Evolutionary conservation across 352 stramenopile genomes (phyloP).

Genomic region (Globisporangium paroecandrum): DNA sequence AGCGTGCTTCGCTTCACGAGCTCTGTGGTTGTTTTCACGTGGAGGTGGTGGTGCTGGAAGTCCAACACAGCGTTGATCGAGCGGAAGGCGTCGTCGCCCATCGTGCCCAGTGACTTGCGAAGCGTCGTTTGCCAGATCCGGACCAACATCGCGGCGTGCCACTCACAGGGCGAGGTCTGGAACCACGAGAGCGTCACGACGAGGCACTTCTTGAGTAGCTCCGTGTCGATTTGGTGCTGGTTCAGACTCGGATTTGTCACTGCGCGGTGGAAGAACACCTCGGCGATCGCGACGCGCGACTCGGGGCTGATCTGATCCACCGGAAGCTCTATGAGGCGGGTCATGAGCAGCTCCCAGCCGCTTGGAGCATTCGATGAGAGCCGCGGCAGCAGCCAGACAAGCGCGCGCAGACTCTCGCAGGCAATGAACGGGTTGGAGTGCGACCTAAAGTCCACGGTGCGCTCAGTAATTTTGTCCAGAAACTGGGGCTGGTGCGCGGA

Average conservation of each 20-base stretch:
- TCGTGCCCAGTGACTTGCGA: constrained; percentile 30
- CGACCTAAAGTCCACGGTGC: constrained; percentile 34
- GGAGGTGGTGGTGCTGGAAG: constrained; percentile 36
- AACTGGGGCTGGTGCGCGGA: constrained; percentile 47
- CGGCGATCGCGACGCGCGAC: constrained; percentile 49
- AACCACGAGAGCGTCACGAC: constrained; percentile 60
- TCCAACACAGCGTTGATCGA: constrained; percentile 53
- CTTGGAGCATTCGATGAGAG: constrained; percentile 12
- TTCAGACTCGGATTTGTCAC: constrained; percentile 40
- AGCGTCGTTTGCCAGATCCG: constrained; percentile 61
- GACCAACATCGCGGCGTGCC: constrained; percentile 57
- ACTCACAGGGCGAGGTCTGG: constrained; percentile 49
- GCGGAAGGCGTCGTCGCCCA: constrained; percentile 46
- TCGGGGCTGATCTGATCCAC: constrained; percentile 45
- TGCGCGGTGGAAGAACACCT: constrained; percentile 59
- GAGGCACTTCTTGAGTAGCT: constrained; percentile 47
- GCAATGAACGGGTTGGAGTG: constrained; percentile 55
- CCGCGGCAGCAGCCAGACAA: constrained; percentile 73
- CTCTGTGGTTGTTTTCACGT: constrained; percentile 23
- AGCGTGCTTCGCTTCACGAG: constrained; percentile 56
- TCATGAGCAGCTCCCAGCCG: constrained; percentile 42
- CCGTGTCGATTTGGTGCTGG: constrained; percentile 36
- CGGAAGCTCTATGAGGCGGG: constrained; percentile 43
- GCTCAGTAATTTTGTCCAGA: constrained; percentile 44
- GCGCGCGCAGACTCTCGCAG: constrained; percentile 53